These are phyloP conservation scores for Amaranthus cruentus DNA, from an alignment of 148 eudicot genomes.

Conservation along the genomic window DNA sequence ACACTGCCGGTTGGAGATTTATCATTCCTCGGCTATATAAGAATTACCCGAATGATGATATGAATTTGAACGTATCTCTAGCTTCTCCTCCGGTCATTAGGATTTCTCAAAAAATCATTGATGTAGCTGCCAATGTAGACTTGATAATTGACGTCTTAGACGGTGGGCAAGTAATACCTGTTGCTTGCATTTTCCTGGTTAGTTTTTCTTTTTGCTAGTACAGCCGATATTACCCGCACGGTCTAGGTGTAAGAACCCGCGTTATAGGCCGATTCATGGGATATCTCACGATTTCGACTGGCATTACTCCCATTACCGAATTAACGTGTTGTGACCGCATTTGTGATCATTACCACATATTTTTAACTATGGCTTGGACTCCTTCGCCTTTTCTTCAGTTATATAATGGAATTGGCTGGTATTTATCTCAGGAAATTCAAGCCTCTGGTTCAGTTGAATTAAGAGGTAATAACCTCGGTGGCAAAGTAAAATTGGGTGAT, in stretches of 20 bases:
- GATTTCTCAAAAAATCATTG: constrained; percentile 43
- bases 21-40: constrained; percentile 70
- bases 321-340: too few relatives aligned
- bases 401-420: background rate
- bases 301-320: too few relatives aligned
- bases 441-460: constrained; percentile 62
- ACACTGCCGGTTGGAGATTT: constrained; percentile 84
- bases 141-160: constrained; percentile 58
- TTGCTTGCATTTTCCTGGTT: constrained; percentile 69
- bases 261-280: too few relatives aligned
- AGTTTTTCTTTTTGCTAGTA: constrained; percentile 14
- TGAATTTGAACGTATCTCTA: constrained; percentile 62
- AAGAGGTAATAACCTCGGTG: constrained; percentile 55
- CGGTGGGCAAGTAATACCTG: constrained; percentile 46
- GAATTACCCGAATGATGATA: constrained; percentile 67
- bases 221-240: too few relatives aligned
- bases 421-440: constrained; percentile 45
- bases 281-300: too few relatives aligned
- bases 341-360: too few relatives aligned
- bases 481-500: constrained; percentile 54
- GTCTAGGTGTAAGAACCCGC: too few relatives aligned
- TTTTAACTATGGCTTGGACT: background rate
- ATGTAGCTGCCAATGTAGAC: constrained; percentile 45
- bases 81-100: constrained; percentile 46
- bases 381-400: background rate